A percentile compares a stretch with the other conserved stretches of the same genome.
phyloP scores from a whole-genome alignment of 305 asterid genomes.

The Solanum chacoense region DNA sequence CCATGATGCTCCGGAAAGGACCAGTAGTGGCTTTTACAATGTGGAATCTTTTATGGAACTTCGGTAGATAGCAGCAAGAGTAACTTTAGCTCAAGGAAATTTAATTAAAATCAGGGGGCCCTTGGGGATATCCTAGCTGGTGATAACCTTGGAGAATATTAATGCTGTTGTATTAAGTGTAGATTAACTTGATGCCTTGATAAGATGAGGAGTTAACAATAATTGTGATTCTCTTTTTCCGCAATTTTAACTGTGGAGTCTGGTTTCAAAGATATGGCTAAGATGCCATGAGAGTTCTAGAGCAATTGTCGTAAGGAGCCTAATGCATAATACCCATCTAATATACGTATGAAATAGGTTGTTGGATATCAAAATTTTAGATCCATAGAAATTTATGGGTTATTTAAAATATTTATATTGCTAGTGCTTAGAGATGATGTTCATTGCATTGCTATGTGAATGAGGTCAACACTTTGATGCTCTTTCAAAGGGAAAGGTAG shows the following conservation, averaged over 20 bases:
- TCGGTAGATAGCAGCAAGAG: not conserved
- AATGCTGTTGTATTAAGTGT: not conserved
- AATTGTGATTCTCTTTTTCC: not conserved
- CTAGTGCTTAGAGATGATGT: not conserved
- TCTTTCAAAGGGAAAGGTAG: not conserved
- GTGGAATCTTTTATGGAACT: not conserved
- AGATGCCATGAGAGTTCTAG: not conserved
- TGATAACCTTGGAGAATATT: not conserved
- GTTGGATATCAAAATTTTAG: not conserved
- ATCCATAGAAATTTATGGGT: not conserved
- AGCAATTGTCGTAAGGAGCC: not conserved
- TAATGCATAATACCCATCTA: not conserved
- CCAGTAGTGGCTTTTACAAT: not conserved
- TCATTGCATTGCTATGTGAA: not conserved
- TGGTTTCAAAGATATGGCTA: not conserved
- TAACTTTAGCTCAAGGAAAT: not conserved
- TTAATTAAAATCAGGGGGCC: not conserved
- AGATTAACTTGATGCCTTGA: not conserved
- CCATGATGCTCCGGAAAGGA: not conserved
- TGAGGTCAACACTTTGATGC: not conserved
- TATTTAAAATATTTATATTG: not conserved
- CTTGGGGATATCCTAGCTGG: not conserved
- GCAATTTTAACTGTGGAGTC: not conserved
- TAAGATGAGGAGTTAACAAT: not conserved
- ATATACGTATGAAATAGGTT: not conserved